These are phyloP conservation scores for Phytophthora pisi DNA, from an alignment of 352 stramenopile species.

Conservation along the genomic window DNA sequence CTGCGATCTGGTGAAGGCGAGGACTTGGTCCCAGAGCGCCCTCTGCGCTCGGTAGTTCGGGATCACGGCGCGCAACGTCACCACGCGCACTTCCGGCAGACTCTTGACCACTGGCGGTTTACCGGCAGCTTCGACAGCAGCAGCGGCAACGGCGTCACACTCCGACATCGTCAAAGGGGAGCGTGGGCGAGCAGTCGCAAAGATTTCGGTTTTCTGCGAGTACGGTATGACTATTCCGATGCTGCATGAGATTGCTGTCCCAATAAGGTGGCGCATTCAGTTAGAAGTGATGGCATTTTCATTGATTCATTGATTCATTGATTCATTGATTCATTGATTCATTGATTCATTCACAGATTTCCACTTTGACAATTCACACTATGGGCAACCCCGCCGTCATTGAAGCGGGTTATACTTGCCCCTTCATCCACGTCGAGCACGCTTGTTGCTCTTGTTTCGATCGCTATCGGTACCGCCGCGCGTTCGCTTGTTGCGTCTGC, in stretches of 20 bases:
- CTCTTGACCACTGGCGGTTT: conserved; percentile 36
- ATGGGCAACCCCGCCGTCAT: too few relatives aligned
- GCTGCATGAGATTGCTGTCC: too few relatives aligned
- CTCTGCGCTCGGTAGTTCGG: conserved; percentile 54
- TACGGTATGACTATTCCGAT: neutral
- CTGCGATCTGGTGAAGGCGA: conserved; percentile 29
- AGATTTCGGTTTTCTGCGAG: neutral
- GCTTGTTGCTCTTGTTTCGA: neutral
- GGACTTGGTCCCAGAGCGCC: conserved; percentile 42
- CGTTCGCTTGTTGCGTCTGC: conserved; percentile 5
- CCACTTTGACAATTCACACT: neutral
- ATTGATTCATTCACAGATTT: neutral
- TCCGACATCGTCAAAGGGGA: conserved; percentile 15
- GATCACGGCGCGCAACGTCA: conserved; percentile 45
- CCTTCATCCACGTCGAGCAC: conserved; percentile 1
- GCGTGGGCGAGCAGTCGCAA: neutral
- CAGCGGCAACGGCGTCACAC: conserved; percentile 21
- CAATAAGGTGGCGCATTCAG: too few relatives aligned
- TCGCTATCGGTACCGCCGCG: neutral
- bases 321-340: neutral
- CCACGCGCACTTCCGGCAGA: conserved; percentile 36
- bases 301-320: neutral
- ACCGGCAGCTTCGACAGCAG: conserved; percentile 16
- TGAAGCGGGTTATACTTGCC: conserved; percentile 9
- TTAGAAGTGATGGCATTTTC: neutral